Base-by-base conservation (phyloP, 495 filamentous ascomycete genomes). In the Tuber borchii region DNA sequence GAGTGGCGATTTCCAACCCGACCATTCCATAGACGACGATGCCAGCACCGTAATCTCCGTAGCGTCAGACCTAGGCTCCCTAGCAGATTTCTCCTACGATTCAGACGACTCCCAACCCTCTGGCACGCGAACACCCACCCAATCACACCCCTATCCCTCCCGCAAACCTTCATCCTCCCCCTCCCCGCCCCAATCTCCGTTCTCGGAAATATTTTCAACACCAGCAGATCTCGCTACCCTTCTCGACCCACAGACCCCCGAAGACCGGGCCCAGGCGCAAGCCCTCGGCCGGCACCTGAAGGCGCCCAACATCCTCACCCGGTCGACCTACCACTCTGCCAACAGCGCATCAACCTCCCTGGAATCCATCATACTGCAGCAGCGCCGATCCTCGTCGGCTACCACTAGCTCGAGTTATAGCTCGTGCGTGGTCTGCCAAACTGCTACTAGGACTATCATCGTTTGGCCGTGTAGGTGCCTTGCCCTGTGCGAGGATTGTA, bases 381-480 rank as follows among this genome's bases (percentile, higher is more conserved):
- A 6, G 42, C 83, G 51, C 71, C 81, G 51, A 56, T 26, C 14
- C 4, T 65, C 56, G 12, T 16, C 26, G 56, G 12, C 56, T 31
- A 19, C 56, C 14, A 12, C 26, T 65, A 5, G 14, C 14, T 26
- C 51, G 51, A 65, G 56, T 16, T 65, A 65, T 34, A 65, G 56
- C 56, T 65, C 56, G 72, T 99, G 95, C 82, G 95, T 97, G 1
- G 92, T 99, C 7, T 99, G 95, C 81, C 95, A 98, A 82, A 89
- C 89, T 40, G 88, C 87, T n/a, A 92, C 94, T 26, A 88, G 95
- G 37, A 97, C 92, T 7, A 91, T 98, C 71, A 91, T 99, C 73
- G 91, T 97, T 5, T 98, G 96, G 96, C 95, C 95, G 3, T 99
- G 95, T 82, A 90, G 96, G 31, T 99, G 95, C 83, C 87, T 99